Evolutionary conservation across 75 land plant species (phyloP), one percentile per base, ranked within the genome.

Genomic region (Azolla pinnata): DNA sequence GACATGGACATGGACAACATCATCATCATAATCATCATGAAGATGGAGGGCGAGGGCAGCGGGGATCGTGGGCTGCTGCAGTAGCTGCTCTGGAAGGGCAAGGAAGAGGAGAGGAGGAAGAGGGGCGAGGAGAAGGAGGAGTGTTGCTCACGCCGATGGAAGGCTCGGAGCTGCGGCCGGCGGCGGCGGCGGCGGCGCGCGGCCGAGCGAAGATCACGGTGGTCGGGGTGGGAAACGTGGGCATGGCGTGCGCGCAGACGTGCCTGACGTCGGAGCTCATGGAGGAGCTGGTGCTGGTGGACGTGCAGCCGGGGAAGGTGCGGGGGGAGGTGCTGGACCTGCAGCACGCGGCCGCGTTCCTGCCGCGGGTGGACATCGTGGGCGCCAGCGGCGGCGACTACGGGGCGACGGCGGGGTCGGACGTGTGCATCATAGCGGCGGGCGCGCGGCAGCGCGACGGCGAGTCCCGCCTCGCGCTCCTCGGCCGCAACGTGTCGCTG

Each of bases 271-370:
- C 85, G 38, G 90, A 82, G 35, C 68, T 85, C 4, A 68, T 62
- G 17, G 83, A 85, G 52, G 93, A 76, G 67, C 76, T 88, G 44
- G 73, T 77, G 32, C 90, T 88, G 20, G 81, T 88, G 71, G 92
- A 87, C 69, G 68, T 69, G 54, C 67, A 73, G 28, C 33, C 81
- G 62, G 89, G 71, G 58, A 85, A 85, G 62, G 86, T 88, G 50
- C 78, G 83, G 18, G 93, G 93, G 33, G 93, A 88, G 68, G 79
- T 85, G 86, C 90, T 88, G 27, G 93, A 88, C 31, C 90, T 88
- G 54, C 93, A 88, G 63, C 88, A 85, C 67, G 81, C 88, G 20
- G 85, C 88, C 44, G 93, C 89, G 2, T 88, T 88, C 69, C 67
- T 88, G 40, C 92, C n/a, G n/a, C 42, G 42, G 14, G 42, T 38